A percentile compares a stretch with the other conserved stretches of the same genome.
These are phyloP conservation scores for Grosmannia penicillata DNA, from an alignment of 2,329 filamentous ascomycete genomes.

Conservation along the genomic window DNA sequence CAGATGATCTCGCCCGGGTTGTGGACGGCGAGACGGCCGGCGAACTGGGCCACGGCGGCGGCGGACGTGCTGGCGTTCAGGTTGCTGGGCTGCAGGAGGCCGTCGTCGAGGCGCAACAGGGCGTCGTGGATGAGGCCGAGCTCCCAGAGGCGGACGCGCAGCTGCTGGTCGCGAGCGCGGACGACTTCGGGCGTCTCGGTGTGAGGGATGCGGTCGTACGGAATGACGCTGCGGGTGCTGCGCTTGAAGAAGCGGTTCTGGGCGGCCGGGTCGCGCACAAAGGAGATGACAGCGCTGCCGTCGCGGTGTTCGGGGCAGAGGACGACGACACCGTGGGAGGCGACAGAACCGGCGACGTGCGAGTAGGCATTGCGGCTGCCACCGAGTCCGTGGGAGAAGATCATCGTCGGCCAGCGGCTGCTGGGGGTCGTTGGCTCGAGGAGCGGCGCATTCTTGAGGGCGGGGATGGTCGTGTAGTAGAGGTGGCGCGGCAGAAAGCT, in stretches of 20 bases:
- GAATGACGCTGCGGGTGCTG: conserved; percentile 21
- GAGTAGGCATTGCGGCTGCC: conserved; percentile 75
- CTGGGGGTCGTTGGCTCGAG: conserved; percentile 30
- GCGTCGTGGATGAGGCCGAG: conserved; percentile 56
- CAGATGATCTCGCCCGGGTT: conserved; percentile 60
- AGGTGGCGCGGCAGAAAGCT: conserved; percentile 57
- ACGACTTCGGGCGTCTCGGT: conserved; percentile 50
- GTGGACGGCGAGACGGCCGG: conserved; percentile 48
- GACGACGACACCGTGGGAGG: conserved; percentile 68
- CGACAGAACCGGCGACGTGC: conserved; percentile 63
- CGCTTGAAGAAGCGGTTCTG: conserved; percentile 21
- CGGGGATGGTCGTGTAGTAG: conserved; percentile 59
- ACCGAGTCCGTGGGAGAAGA: conserved; percentile 78
- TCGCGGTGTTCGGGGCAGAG: conserved; percentile 74
- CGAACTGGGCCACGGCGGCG: conserved; percentile 41
- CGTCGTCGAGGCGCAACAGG: conserved; percentile 49
- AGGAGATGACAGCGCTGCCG: conserved; percentile 61
- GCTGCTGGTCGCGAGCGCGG: conserved; percentile 51
- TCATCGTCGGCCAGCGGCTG: conserved; percentile 60
- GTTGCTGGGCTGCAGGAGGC: conserved; percentile 29
- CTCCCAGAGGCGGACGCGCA: conserved; percentile 68
- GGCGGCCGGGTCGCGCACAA: conserved; percentile 48
- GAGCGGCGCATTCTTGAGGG: conserved; percentile 54
- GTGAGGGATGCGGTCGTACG: conserved; percentile 44
- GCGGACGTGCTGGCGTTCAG: conserved; percentile 33